Conservation (phyloP, 129 eudicot genomes). For the Solidago caesia region DNA sequence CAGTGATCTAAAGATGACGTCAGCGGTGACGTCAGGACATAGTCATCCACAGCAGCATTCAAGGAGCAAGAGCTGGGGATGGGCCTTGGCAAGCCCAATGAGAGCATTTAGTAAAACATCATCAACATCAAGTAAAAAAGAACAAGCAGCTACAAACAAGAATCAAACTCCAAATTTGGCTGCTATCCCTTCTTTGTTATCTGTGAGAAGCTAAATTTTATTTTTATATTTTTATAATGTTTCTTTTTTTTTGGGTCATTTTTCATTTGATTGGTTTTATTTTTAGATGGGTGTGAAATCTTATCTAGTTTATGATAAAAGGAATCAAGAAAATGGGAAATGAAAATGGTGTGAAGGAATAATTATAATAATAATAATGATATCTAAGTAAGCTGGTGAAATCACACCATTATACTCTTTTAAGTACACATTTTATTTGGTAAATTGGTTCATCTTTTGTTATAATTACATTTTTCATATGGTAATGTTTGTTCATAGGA, state of each 20-base stretch:
- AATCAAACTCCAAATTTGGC: conserved; percentile 57
- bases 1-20: conserved; percentile 26
- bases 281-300: conserved; percentile 4
- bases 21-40: conserved; percentile 18
- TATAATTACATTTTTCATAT: background rate
- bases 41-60: conserved; percentile 29
- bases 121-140: conserved; percentile 13
- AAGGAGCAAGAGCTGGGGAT: conserved; percentile 80
- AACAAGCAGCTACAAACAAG: conserved; percentile 43
- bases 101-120: conserved; percentile 65
- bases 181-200: conserved; percentile 78
- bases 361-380: background rate
- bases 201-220: conserved; percentile 55
- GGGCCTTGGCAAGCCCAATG: conserved; percentile 93
- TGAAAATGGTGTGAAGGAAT: conserved; percentile 25
- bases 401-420: conserved; percentile 19
- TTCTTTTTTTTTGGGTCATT: background rate
- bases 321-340: conserved; percentile 22
- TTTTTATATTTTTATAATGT: background rate
- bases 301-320: conserved; percentile 18
- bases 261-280: conserved; percentile 15
- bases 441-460: conserved; percentile 9
- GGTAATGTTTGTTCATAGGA: conserved; percentile 11
- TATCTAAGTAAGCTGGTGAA: conserved; percentile 7
- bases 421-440: conserved; percentile 25